Percentiles rank a stretch among this genome's conserved stretches.
Evolutionary conservation across 108 stramenopile genomes (phyloP).

Genomic region (Asterionellopsis glacialis): DNA sequence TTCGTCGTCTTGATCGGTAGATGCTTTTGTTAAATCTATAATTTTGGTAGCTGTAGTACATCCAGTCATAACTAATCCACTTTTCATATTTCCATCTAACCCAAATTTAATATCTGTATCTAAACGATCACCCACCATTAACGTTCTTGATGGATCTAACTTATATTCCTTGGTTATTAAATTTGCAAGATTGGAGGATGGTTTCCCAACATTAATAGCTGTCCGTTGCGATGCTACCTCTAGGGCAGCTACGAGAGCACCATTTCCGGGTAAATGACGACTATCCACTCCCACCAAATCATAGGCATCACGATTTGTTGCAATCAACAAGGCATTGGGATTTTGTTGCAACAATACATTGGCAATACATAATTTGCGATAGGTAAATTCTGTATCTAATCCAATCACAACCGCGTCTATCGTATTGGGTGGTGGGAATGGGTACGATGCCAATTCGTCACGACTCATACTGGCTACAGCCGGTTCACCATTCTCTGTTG

Average conservation of each 20-base stretch:
- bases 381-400: constrained; percentile 66
- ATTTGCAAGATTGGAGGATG: constrained; percentile 43
- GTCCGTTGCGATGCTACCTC: constrained; percentile 53
- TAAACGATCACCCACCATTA: constrained; percentile 88
- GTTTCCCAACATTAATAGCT: constrained; percentile 82
- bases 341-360: constrained; percentile 66
- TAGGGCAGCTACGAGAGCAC: constrained; percentile 58
- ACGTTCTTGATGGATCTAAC: constrained; percentile 41
- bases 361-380: constrained; percentile 77
- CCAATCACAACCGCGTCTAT: constrained; percentile 79
- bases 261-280: constrained; percentile 75
- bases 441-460: constrained; percentile 54
- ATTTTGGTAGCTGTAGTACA: constrained; percentile 53
- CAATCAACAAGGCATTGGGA: constrained; percentile 63
- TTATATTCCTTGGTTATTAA: constrained; percentile 36
- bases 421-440: constrained; percentile 42
- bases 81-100: constrained; percentile 54
- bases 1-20: constrained; percentile 6
- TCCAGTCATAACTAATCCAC: constrained; percentile 76
- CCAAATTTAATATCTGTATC: constrained; percentile 87
- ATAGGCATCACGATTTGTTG: constrained; percentile 79
- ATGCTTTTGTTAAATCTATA: constrained; percentile 17
- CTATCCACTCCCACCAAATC: constrained; percentile 67
- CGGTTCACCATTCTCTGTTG: background rate
- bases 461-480: constrained; percentile 54